Conservation (phyloP, 192 early-diverging fungal genomes). For the Allomyces macrogynus region DNA sequence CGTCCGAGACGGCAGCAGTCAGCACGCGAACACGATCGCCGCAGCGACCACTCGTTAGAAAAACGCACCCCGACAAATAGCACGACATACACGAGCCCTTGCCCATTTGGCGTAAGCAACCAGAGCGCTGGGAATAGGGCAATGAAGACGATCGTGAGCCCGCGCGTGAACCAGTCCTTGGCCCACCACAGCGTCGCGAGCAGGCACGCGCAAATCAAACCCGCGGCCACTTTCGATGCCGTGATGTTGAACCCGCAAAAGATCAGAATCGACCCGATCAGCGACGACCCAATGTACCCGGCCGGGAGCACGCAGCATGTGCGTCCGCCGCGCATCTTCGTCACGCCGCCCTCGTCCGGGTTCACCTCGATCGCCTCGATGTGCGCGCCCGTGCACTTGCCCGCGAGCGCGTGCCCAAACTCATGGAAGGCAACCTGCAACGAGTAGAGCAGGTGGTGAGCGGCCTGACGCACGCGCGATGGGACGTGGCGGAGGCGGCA, state of each 20-base stretch:
- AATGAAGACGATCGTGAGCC: conserved; percentile 61
- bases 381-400: conserved; percentile 66
- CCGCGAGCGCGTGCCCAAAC: conserved; percentile 79
- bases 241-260: conserved; percentile 77
- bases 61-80: conserved; percentile 68
- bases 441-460: conserved; percentile 7
- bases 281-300: conserved; percentile 72
- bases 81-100: conserved; percentile 70
- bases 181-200: conserved; percentile 73
- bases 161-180: conserved; percentile 64
- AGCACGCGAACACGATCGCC: neutral
- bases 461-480: too few species aligned
- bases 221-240: conserved; percentile 69
- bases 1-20: neutral
- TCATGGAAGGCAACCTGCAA: conserved; percentile 86
- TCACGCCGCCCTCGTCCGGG: conserved; percentile 80
- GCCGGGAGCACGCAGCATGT: conserved; percentile 65
- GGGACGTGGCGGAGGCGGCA: too few species aligned
- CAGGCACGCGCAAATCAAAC: conserved; percentile 63
- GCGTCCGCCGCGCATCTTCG: conserved; percentile 62
- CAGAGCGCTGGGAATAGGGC: conserved; percentile 62
- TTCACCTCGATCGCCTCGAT: conserved; percentile 76
- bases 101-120: conserved; percentile 46
- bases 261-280: conserved; percentile 79
- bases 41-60: conserved; percentile 28